Base-by-base conservation (phyloP, 257 asterid genomes). In the Mitragyna speciosa region DNA sequence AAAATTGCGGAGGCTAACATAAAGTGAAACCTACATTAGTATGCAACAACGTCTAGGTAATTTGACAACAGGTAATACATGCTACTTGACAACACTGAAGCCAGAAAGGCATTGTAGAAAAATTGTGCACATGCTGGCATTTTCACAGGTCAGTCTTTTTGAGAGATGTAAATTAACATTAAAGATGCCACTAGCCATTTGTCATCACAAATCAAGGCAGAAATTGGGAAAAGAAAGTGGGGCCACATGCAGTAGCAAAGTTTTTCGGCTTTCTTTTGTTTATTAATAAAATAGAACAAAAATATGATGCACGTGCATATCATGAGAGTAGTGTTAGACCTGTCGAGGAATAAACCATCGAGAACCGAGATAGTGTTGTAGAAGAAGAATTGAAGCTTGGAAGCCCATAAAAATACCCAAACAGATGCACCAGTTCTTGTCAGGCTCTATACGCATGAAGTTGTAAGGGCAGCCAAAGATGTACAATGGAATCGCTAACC, bases 291-390 rank as follows among this genome's bases (percentile, higher is more conserved):
- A 43, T 43, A 43, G 52, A 30, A 70, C 63, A 22, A 12, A n/a
- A 28, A 41, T 12, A 22, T 15, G 20, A 43, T 72, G 26, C 6
- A 64, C 5, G 75, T 69, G 72, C 30, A 69, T 17, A 69, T 47
- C 33, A 48, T 61, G n/a, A 64, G 61, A 26, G 66, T 78, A 14
- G 80, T 66, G 79, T 52, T 77, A 65, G 81, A 96, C 99, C 99
- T 90, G 97, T 65, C 94, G 93, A 69, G 99, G 99, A 80, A 96
- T 90, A 88, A 93, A 94, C 80, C 98, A 96, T 73, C 99, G 91
- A 41, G 99, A 90, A 78, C 99, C 99, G 70, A 96, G 83, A 83
- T 96, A 96, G 76, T 96, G 98, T 83, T 96, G 98, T 72, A 92
- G 89, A 72, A 94, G 93, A 88, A 96, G 98, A 78, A 92, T 36